Percentiles rank a stretch among this genome's conserved stretches.
Evolutionary conservation across 345 rosid species (phyloP).

Genomic region (Syzygium aqueum): DNA sequence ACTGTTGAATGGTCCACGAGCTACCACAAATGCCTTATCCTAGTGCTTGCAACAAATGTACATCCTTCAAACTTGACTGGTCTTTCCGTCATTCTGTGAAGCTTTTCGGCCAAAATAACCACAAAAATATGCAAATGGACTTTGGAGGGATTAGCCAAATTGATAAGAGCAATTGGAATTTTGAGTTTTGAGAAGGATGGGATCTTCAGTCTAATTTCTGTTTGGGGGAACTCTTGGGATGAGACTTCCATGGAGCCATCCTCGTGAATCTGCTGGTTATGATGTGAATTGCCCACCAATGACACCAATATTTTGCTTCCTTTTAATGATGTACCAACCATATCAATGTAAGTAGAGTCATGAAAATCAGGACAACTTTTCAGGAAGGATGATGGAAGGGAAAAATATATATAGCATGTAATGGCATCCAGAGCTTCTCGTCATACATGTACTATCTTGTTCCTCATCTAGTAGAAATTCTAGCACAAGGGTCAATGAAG

Average conservation of each 20-base stretch:
- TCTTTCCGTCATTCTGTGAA: not conserved
- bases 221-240: not conserved
- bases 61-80: not conserved
- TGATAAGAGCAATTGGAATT: not conserved
- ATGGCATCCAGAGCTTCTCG: not conserved
- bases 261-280: not conserved
- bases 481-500: not conserved
- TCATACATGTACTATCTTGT: not conserved
- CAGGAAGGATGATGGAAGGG: not conserved
- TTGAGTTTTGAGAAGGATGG: not conserved
- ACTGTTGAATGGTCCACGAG: not conserved
- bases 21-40: not conserved
- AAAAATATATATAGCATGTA: not conserved
- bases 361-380: not conserved
- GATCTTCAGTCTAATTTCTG: not conserved
- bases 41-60: not conserved
- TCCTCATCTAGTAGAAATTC: not conserved
- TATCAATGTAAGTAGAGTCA: not conserved
- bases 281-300: not conserved
- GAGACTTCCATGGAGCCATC: not conserved
- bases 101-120: not conserved
- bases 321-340: not conserved
- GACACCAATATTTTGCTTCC: not conserved
- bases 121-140: not conserved
- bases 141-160: not conserved